These are phyloP conservation scores for Russula abietina DNA, from an alignment of 768 basidiomycete genomes.

Conservation along the genomic window DNA sequence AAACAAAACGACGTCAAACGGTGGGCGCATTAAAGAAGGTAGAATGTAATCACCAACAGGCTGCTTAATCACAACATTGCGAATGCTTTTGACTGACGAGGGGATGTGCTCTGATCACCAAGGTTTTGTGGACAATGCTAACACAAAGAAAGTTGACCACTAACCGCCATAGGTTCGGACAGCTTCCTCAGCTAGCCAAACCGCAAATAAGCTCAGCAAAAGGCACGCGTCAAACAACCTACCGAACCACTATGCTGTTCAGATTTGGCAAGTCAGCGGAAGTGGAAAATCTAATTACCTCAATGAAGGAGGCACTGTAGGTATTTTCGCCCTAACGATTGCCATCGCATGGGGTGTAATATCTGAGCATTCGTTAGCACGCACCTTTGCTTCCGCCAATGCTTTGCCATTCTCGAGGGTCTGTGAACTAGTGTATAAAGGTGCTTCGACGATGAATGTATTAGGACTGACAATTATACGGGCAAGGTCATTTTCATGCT, in stretches of 20 bases:
- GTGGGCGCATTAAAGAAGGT: neutral
- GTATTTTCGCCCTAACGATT: conserved; percentile 61
- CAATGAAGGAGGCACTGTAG: conserved; percentile 82
- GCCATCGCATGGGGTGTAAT: neutral
- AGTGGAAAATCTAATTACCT: conserved; percentile 43
- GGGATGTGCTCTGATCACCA: conserved; percentile 70
- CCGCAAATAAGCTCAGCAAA: conserved; percentile 6
- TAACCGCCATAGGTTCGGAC: conserved; percentile 84
- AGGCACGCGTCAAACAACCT: conserved; percentile 27
- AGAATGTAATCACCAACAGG: conserved; percentile 57
- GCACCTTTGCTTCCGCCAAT: conserved; percentile 72
- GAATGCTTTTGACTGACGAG: conserved; percentile 55
- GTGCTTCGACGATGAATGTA: neutral
- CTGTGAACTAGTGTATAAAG: conserved; percentile 34
- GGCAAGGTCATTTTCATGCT: conserved; percentile 81
- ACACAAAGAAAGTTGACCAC: conserved; percentile 19
- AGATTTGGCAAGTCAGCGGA: conserved; percentile 19
- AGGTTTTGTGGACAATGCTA: neutral
- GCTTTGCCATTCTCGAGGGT: conserved; percentile 96
- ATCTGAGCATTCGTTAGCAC: neutral
- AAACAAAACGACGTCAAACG: conserved; percentile 1
- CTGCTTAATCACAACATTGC: conserved; percentile 91
- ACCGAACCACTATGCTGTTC: conserved; percentile 70
- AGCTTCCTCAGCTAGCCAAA: conserved; percentile 74
- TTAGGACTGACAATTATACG: conserved; percentile 60